Base-by-base conservation (phyloP, 352 stramenopile genomes). In the Thraustochytrium sp. region DNA sequence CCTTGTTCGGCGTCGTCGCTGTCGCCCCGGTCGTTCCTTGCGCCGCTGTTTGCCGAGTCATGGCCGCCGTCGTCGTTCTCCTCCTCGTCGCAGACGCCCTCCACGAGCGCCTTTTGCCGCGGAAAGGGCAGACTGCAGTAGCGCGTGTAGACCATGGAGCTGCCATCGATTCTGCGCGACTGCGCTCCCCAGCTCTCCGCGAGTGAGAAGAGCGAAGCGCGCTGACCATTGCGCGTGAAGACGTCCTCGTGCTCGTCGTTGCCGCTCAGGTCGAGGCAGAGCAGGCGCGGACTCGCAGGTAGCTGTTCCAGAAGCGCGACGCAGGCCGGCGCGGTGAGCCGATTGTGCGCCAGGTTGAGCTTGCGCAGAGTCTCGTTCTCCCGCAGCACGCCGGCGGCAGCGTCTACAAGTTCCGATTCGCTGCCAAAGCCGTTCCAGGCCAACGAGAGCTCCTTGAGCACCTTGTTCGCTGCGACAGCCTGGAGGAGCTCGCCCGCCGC, bases 221-320 rank as follows among this genome's bases (percentile, higher is more conserved):
- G 36, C 42, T 49, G 42, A 5, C 21, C 13, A 16, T 63, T 38
- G 23, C 34, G 40, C 40, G 26, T 54, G 16, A 80, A 80, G 2
- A 72, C 23, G 38, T 72, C 46, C 26, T 80, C 68, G 37, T 80
- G 68, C 13, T 42, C 31, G 9, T 80, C 48, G 38, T 80, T 80
- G 4, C 65, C 68, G 38, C 68, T 80, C 3, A 80, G n/a, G 31
- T 80, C 68, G 51, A 80, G n/a, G 38, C 46, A 55, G 23, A 80
- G 49, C 26, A 80, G 68, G 21, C 8, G 26, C 13, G 18, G 0
- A n/a, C 2, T 55, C 21, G 76, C n/a, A 21, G 40, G 48, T 9
- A 80, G 13, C 26, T 76, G 3, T 31, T 68, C 29, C 26, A 80
- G 68, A 2, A 80, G 18, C 9, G 42, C 53, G 8, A n/a, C 46